These are phyloP conservation scores for Colletotrichum gloeosporioides DNA, from an alignment of 2,329 filamentous ascomycete genomes.

Conservation along the genomic window DNA sequence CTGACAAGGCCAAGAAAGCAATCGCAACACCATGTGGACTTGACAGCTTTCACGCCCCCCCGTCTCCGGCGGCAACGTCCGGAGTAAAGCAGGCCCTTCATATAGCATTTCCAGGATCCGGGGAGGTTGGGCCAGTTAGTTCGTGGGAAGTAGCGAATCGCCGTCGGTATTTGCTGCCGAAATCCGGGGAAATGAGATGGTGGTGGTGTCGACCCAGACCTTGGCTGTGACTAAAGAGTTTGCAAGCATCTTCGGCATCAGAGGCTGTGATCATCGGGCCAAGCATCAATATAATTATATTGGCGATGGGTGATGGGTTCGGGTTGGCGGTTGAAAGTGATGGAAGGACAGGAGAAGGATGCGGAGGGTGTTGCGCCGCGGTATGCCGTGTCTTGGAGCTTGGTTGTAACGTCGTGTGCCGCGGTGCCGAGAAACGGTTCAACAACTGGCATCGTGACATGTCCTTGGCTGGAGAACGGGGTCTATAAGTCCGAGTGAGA, in stretches of 20 bases:
- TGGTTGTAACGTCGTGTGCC: neutral
- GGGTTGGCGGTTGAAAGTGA: neutral
- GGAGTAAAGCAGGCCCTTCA: neutral
- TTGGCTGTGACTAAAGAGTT: neutral
- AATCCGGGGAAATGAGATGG: neutral
- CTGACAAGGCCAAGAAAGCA: neutral
- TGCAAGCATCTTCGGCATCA: neutral
- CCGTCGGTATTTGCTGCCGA: neutral
- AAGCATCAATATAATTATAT: neutral
- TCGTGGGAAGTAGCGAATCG: neutral
- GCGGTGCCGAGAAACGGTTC: neutral
- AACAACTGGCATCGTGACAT: neutral
- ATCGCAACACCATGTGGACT: neutral
- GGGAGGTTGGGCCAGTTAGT: neutral
- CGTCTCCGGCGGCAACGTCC: neutral
- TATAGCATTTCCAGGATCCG: neutral
- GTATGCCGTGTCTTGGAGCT: neutral
- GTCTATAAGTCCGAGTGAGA: neutral
- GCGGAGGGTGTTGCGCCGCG: neutral
- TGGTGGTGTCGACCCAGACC: neutral
- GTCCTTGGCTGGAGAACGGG: neutral
- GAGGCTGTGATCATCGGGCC: neutral
- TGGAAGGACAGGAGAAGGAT: neutral
- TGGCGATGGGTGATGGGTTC: neutral
- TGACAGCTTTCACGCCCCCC: neutral